Evolutionary conservation across 768 basidiomycete genomes (phyloP).

Genomic region (Clavulina sp.): DNA sequence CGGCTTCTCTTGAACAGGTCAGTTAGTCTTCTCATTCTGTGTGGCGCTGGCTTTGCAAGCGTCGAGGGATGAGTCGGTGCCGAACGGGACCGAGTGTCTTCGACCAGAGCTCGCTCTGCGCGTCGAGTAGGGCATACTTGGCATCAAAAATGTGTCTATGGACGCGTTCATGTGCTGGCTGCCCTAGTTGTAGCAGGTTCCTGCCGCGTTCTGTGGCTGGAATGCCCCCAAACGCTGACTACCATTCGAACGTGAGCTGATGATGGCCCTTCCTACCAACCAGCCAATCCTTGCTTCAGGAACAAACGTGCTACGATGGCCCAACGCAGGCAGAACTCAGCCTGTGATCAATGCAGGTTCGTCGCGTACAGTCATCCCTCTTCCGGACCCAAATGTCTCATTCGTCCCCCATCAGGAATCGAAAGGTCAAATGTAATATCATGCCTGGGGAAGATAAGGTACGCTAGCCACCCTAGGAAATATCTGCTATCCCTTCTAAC

Average conservation of each 20-base stretch:
- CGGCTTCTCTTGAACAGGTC: no score
- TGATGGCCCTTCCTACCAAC: neutral
- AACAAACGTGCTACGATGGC: neutral
- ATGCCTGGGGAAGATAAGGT: slow-evolving; percentile 73
- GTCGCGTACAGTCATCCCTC: slow-evolving; percentile 13
- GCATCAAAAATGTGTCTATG: neutral
- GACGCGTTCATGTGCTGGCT: neutral
- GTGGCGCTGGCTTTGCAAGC: no score
- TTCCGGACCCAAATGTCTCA: slow-evolving; percentile 1
- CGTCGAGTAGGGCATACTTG: no score
- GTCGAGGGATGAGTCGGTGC: no score
- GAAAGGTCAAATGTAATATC: slow-evolving; percentile 81
- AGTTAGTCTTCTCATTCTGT: no score
- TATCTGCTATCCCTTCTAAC: slow-evolving; percentile 8
- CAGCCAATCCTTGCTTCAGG: neutral
- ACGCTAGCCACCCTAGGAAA: slow-evolving; percentile 13
- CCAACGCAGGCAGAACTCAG: slow-evolving; percentile 80
- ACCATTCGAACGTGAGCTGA: neutral
- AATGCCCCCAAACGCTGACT: neutral
- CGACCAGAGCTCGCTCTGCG: no score
- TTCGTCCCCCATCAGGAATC: slow-evolving; percentile 29
- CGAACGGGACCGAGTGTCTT: no score
- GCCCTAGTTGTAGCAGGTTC: neutral
- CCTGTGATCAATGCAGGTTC: slow-evolving; percentile 83
- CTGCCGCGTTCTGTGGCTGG: neutral